phyloP scores from a whole-genome alignment of 2,329 filamentous ascomycete species.

The Aspergillus ibericus region DNA sequence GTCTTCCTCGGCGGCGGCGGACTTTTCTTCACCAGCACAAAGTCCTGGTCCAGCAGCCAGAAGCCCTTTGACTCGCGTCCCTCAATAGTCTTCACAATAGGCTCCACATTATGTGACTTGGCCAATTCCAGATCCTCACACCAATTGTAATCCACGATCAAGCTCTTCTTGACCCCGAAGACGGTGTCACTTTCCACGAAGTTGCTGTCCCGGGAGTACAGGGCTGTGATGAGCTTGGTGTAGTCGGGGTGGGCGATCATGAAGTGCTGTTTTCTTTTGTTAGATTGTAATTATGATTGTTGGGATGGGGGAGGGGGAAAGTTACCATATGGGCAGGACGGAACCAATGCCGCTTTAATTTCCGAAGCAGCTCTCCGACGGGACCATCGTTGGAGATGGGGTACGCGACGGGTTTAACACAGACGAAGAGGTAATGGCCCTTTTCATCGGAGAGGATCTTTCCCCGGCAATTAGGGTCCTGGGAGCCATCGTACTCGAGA shows the following conservation, averaged over 20 bases:
- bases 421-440: conserved; percentile 27
- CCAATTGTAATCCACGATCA: conserved; percentile 28
- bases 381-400: conserved; percentile 29
- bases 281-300: background rate
- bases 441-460: conserved; percentile 23
- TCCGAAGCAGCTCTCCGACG: conserved; percentile 21
- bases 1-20: conserved; percentile 2
- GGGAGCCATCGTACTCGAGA: conserved; percentile 24
- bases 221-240: conserved; percentile 16
- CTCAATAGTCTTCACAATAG: background rate
- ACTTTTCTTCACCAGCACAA: conserved; percentile 4
- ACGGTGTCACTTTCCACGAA: conserved; percentile 32
- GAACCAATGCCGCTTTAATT: conserved; percentile 24
- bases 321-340: conserved; percentile 24
- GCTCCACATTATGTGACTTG: conserved; percentile 21
- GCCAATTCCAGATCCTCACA: conserved; percentile 25
- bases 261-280: background rate
- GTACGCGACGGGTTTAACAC: conserved; percentile 28
- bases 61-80: conserved; percentile 1
- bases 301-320: too few relatives aligned
- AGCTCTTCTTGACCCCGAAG: conserved; percentile 33
- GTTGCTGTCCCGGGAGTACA: conserved; percentile 30
- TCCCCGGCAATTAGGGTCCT: conserved; percentile 25
- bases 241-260: conserved; percentile 4
- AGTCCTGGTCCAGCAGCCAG: conserved; percentile 5